These are phyloP conservation scores for Trametes punicea DNA, from an alignment of 768 basidiomycete species.

Conservation along the genomic window DNA sequence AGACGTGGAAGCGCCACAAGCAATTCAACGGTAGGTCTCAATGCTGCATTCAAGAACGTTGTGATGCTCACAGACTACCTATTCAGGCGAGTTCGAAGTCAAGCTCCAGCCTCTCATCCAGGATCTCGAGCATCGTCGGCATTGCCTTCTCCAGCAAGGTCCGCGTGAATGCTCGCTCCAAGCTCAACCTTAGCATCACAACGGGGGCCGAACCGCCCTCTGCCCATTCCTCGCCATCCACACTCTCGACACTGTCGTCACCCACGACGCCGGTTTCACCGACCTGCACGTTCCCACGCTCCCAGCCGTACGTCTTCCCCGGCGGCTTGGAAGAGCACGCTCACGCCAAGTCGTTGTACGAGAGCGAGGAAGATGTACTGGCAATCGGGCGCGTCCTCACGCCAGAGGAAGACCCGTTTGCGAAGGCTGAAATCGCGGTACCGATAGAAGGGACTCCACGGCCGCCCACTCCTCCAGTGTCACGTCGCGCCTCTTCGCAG, in stretches of 20 bases:
- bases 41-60: not conserved
- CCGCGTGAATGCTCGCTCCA: slow-evolving; percentile 22
- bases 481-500: slow-evolving; percentile 10
- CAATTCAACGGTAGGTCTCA: slow-evolving; percentile 19
- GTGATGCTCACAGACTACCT: not conserved
- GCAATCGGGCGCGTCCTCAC: slow-evolving; percentile 28
- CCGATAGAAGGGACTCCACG: slow-evolving; percentile 9
- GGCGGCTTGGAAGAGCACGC: slow-evolving; percentile 2
- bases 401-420: slow-evolving; percentile 29
- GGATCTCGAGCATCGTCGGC: slow-evolving; percentile 20
- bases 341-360: not conserved
- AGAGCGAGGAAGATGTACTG: slow-evolving; percentile 15
- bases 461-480: slow-evolving; percentile 7
- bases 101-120: slow-evolving; percentile 22
- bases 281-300: slow-evolving; percentile 1
- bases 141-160: slow-evolving; percentile 18
- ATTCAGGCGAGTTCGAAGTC: slow-evolving; percentile 23
- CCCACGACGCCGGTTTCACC: slow-evolving; percentile 15
- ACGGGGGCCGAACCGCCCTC: slow-evolving; percentile 10
- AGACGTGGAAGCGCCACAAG: slow-evolving; percentile 27
- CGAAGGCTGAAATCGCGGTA: slow-evolving; percentile 23
- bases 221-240: slow-evolving; percentile 17
- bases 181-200: slow-evolving; percentile 22
- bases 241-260: slow-evolving; percentile 1
- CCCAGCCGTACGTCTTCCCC: slow-evolving; percentile 7